Percentiles rank a stretch among this genome's conserved stretches.
Conservation (phyloP, 2,329 filamentous ascomycete genomes). For the Penicillium olsonii region DNA sequence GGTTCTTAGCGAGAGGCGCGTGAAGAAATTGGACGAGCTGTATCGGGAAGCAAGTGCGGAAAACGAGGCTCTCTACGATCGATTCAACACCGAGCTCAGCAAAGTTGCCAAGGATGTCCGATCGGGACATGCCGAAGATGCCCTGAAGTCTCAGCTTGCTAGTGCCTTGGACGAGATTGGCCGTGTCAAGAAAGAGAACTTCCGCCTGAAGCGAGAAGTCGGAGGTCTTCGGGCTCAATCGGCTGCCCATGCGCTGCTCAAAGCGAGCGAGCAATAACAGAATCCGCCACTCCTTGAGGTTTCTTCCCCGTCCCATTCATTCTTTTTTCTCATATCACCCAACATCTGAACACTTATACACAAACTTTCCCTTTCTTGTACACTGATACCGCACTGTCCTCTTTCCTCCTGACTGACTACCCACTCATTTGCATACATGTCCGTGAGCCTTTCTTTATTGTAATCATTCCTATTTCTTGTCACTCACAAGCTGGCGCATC, state of each 20-base stretch:
- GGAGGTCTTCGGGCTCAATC: conserved; percentile 63
- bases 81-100: conserved; percentile 86
- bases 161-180: conserved; percentile 76
- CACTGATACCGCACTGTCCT: conserved; percentile 18
- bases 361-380: conserved; percentile 11
- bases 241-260: conserved; percentile 34
- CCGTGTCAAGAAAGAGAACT: conserved; percentile 81
- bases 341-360: neutral
- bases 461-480: conserved; percentile 18
- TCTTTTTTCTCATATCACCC: neutral
- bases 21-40: conserved; percentile 79
- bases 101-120: conserved; percentile 78
- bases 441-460: conserved; percentile 11
- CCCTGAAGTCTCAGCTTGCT: conserved; percentile 69
- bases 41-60: conserved; percentile 86
- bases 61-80: conserved; percentile 89
- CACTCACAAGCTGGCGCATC: conserved; percentile 14
- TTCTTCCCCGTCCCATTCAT: neutral
- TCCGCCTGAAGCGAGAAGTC: conserved; percentile 78
- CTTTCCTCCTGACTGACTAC: conserved; percentile 6
- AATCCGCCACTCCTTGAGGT: neutral
- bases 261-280: conserved; percentile 30
- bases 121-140: conserved; percentile 75
- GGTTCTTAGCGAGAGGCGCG: conserved; percentile 73
- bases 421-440: conserved; percentile 9